Evolutionary conservation across 805 yeast genomes (phyloP), one percentile per base, ranked within the genome.

Genomic region (Saccharomycopsis malanga): DNA sequence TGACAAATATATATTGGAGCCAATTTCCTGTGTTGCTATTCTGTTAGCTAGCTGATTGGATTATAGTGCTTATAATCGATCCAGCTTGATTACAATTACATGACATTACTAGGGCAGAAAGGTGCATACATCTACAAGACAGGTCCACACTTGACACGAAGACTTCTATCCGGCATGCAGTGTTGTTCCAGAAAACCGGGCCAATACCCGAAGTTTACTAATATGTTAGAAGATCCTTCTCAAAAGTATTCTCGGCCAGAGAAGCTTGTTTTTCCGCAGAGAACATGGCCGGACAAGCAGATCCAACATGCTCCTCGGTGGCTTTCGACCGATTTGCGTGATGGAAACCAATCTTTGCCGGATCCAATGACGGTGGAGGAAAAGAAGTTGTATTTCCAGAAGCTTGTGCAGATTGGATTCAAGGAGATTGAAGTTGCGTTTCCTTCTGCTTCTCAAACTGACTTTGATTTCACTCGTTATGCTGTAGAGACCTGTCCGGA

Each of bases 361-460:
- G 91, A 83, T 65, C 91, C 91, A 24, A 83, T 83, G 91, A 72
- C 83, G 7, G 76, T 83, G 14, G 79, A 72, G 44, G 85, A 83
- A 63, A 83, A 83, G 66, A 81, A 81, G 59, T 81, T 77, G 58
- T 82, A 82, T 61, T 83, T 82, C 70, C 80, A 80, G 57, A 83
- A 83, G 63, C 69, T 83, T 55, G 57, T 82, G 6, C 86, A 82
- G 49, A 69, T 83, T 48, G 91, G 91, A 1, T 82, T 83, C 68
- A 83, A 83, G 60, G 91, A 83, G 66, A 83, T 83, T 57, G 91
- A 83, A 64, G 91, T 83, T 40, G 70, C 87, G 2, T 83, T 83
- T 67, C 91, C 91, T 7, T 79, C 87, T 24, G 89, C 89, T 2
- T 82, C 88, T 3, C 89, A 83, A 61, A 81, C 87, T 4, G 91